Base-by-base conservation (phyloP, 2,329 filamentous ascomycete genomes). In the Sporothrix pallida region DNA sequence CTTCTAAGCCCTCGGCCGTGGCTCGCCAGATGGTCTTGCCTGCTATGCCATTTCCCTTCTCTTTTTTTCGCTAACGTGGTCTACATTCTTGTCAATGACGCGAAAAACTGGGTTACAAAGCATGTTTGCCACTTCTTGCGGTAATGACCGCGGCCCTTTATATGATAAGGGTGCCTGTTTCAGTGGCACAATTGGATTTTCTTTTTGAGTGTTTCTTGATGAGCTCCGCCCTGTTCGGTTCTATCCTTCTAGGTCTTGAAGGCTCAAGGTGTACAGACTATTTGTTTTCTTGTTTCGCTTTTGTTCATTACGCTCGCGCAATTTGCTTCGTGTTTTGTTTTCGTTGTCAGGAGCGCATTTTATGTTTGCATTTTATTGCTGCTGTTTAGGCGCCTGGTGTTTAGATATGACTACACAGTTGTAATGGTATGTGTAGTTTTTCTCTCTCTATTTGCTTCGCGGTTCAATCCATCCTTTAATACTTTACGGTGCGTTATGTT, bases 361-460 rank as follows among this genome's bases (percentile, higher is more conserved):
- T n/a, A 12, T 44, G 52, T 72, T 68, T 52, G 37, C 71, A 72
- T 74, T 73, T 60, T 72, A 63, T 73, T 72, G 50, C 50, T 73
- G 73, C 71, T 48, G 42, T 69, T 20, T 26, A 44, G 75, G 75
- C 74, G 74, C 63, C 48, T 67, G 74, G 74, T 56, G 73, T 74
- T 72, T 62, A 70, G 56, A 72, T 10, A 71, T 70, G 62, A 42
- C 65, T 69, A 26, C 69, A 58, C 20, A 44, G 42, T 42, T 58
- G 42, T 31, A 48, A 58, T 65, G 23, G 52, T 56, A 37, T 23
- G 48, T 13, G 23, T 46, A 13, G 8, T 62, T 26, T 7, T 8
- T 58, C 15, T 54, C 23, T 17, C 42, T 26, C 56, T 20, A 5
- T 12, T 20, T 10, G n/a, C 37, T 12, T 56, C 20, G 7, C 7